Percentiles rank a stretch among this genome's conserved stretches.
Conservation (phyloP, 306 rosid species). For the Carpinus fangiana region DNA sequence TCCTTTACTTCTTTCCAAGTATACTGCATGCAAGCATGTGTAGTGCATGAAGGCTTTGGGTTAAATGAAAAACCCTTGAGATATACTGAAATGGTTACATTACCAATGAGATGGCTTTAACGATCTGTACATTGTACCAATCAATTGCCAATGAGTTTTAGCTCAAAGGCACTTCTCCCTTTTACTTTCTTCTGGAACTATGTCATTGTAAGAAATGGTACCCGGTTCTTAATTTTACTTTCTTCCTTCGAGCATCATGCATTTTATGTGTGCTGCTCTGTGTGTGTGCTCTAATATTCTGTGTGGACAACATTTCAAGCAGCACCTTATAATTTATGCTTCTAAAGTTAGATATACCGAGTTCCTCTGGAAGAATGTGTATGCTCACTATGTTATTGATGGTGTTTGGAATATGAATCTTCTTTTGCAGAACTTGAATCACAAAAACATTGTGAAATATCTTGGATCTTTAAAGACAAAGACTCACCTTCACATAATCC, state of each 20-base stretch:
- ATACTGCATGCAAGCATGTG: constrained; percentile 5
- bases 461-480: constrained; percentile 97
- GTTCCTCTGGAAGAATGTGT: constrained; percentile 7
- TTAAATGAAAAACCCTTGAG: neutral
- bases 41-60: constrained; percentile 24
- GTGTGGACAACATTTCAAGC: too few relatives aligned
- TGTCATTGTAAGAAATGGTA: too few relatives aligned
- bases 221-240: neutral
- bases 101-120: neutral
- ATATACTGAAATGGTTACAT: neutral
- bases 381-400: constrained; percentile 21
- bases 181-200: too few relatives aligned
- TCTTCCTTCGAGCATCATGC: neutral
- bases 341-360: neutral
- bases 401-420: constrained; percentile 19
- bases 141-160: neutral
- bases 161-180: neutral
- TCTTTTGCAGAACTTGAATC: constrained; percentile 87
- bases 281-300: neutral
- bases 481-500: constrained; percentile 93
- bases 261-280: constrained; percentile 11
- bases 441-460: constrained; percentile 98
- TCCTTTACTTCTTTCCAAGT: constrained; percentile 17
- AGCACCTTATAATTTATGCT: neutral
- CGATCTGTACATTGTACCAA: neutral